Percentiles rank a stretch among this genome's conserved stretches.
phyloP scores from a whole-genome alignment of 345 rosid genomes.

The Excoecaria cochinchinensis region DNA sequence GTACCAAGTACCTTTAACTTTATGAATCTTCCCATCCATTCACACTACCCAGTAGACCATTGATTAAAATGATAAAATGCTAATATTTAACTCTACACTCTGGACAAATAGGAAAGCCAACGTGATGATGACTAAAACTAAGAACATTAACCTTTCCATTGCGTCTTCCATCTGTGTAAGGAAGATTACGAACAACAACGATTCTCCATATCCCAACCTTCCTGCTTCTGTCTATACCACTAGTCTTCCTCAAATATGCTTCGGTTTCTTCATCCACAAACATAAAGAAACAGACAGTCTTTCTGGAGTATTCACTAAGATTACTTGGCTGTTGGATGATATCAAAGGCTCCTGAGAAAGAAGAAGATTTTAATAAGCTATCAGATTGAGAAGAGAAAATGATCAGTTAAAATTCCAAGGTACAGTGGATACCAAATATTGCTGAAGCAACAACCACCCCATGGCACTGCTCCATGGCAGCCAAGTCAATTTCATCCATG shows the following conservation, averaged over 20 bases:
- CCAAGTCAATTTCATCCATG: constrained; percentile 76
- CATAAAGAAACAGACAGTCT: constrained; percentile 87
- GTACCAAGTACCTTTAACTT: neutral
- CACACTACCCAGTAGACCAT: neutral
- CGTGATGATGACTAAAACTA: neutral
- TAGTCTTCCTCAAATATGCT: constrained; percentile 60
- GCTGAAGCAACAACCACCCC: constrained; percentile 97
- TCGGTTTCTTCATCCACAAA: constrained; percentile 97
- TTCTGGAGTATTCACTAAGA: constrained; percentile 69
- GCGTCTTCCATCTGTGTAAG: constrained; percentile 86
- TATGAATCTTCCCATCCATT: constrained; percentile 7
- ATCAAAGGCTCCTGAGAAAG: constrained; percentile 81
- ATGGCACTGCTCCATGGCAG: constrained; percentile 80
- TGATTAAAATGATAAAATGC: neutral
- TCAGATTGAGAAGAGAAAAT: constrained; percentile 9
- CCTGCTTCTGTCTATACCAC: constrained; percentile 51
- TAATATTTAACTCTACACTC: neutral
- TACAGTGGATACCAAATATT: constrained; percentile 67
- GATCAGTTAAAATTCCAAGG: constrained; percentile 13
- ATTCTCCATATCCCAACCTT: constrained; percentile 90
- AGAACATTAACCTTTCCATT: constrained; percentile 71
- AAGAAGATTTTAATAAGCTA: constrained; percentile 22
- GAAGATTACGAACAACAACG: constrained; percentile 81
- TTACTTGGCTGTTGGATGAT: constrained; percentile 79
- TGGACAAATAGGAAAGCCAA: constrained; percentile 2